phyloP scores from a whole-genome alignment of 169 alveolate genomes.

The Eimeria acervulina region DNA sequence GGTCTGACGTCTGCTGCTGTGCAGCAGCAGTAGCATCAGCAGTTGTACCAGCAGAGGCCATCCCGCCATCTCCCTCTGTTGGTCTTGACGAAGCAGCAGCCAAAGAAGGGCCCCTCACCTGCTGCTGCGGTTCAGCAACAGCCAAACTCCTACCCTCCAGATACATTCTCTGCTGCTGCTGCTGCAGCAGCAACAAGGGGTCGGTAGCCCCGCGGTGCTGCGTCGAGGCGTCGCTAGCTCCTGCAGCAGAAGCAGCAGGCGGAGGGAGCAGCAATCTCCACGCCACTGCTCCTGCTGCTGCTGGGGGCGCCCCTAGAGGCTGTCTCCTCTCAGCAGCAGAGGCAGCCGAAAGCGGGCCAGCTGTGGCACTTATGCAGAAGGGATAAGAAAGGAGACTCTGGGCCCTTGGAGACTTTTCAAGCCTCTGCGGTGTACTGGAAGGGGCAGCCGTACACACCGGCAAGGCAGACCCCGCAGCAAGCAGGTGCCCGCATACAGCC shows the following conservation, averaged over 20 bases:
- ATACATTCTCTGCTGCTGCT: not conserved
- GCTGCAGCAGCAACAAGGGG: not conserved
- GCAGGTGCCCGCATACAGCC: not conserved
- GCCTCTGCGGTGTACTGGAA: not conserved
- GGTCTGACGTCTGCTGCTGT: not conserved
- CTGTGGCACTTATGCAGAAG: not conserved
- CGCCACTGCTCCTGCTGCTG: slow-evolving; percentile 10
- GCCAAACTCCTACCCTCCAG: not conserved
- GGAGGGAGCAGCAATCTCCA: not conserved
- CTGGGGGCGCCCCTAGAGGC: not conserved
- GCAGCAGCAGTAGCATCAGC: not conserved
- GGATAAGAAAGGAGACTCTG: not conserved
- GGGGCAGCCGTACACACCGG: not conserved
- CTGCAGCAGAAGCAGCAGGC: not conserved
- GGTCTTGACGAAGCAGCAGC: not conserved
- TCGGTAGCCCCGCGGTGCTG: not conserved
- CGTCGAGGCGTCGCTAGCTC: not conserved
- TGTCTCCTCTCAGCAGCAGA: slow-evolving; percentile 33
- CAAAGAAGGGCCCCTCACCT: not conserved
- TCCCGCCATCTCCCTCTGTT: not conserved
- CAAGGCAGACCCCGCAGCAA: not conserved
- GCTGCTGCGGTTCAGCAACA: slow-evolving; percentile 20
- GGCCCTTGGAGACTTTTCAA: not conserved
- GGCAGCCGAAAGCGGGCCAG: not conserved
- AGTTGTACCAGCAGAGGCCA: not conserved